Evolutionary conservation across 768 basidiomycete species (phyloP).

Genomic region (Boletus huronensis): DNA sequence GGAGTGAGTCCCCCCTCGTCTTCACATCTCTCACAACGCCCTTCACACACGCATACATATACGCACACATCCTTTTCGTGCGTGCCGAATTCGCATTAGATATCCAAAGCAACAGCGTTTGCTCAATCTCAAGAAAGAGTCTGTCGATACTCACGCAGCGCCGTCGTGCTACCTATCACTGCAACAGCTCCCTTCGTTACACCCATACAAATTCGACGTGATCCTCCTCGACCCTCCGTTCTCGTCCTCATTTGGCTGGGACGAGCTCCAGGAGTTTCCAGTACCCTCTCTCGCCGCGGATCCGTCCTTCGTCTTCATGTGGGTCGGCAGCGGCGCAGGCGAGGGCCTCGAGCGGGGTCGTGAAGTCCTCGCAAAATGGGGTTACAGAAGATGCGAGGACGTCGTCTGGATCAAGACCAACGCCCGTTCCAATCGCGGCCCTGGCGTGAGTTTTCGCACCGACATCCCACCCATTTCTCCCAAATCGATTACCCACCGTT

Average conservation of each 20-base stretch:
- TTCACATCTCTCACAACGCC: background rate
- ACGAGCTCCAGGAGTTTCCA: constrained; percentile 76
- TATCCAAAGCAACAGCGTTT: constrained; percentile 93
- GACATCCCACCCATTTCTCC: background rate
- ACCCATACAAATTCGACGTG: constrained; percentile 79
- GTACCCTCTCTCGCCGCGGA: constrained; percentile 82
- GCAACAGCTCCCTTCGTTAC: constrained; percentile 51
- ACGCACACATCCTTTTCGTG: background rate
- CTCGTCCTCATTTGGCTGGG: constrained; percentile 83
- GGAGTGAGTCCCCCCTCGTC: constrained; percentile 64
- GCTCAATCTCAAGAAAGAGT: constrained; percentile 75
- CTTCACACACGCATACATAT: background rate
- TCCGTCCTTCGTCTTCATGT: constrained; percentile 91
- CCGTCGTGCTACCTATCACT: constrained; percentile 71
- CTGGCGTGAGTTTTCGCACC: constrained; percentile 53
- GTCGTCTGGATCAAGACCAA: constrained; percentile 99
- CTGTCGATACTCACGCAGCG: constrained; percentile 65
- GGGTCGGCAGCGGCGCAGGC: constrained; percentile 90
- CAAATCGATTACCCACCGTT: background rate
- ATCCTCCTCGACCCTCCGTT: constrained; percentile 91
- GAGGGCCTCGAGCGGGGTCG: constrained; percentile 90
- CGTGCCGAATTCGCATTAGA: constrained; percentile 39
- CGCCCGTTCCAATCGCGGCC: constrained; percentile 61
- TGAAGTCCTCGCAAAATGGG: constrained; percentile 91
- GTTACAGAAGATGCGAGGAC: constrained; percentile 92